Conservation (phyloP, 306 rosid genomes). For the Cotoneaster glaucophyllus region DNA sequence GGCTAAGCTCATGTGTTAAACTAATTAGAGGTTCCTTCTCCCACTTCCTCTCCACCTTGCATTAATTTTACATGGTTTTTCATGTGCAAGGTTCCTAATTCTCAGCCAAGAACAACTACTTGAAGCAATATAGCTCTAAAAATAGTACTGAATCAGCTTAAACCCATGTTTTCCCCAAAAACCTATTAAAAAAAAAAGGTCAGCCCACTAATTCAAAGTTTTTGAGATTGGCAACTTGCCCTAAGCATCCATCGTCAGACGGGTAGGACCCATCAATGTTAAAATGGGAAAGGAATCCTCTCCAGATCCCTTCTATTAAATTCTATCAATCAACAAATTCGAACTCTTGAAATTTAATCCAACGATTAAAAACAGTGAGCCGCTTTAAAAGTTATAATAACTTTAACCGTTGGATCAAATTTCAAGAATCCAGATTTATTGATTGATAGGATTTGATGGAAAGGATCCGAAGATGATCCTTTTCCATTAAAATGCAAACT, state of each 20-base stretch:
- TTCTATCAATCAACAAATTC: too few species aligned
- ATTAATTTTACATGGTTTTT: not conserved
- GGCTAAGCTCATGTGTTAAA: not conserved
- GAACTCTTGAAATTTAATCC: too few species aligned
- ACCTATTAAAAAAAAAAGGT: slow-evolving; percentile 7
- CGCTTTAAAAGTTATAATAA: too few species aligned
- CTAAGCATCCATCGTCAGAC: slow-evolving; percentile 29
- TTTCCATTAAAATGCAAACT: slow-evolving; percentile 1
- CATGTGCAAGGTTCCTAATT: slow-evolving; percentile 10
- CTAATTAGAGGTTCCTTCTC: not conserved
- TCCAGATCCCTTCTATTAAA: too few species aligned
- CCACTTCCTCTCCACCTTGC: not conserved
- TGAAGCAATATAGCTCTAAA: not conserved
- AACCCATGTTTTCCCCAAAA: not conserved
- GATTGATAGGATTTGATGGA: too few species aligned
- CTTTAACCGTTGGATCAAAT: too few species aligned
- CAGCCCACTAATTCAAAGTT: slow-evolving; percentile 26
- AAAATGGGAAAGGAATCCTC: not conserved
- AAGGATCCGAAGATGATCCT: too few species aligned
- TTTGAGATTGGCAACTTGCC: slow-evolving; percentile 32
- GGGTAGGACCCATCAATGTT: slow-evolving; percentile 33
- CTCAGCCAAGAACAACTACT: not conserved
- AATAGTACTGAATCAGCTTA: not conserved
- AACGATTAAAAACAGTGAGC: too few species aligned
- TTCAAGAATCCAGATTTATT: too few species aligned